Evolutionary conservation across 768 basidiomycete genomes (phyloP).

Genomic region (Dentipellis sp.): DNA sequence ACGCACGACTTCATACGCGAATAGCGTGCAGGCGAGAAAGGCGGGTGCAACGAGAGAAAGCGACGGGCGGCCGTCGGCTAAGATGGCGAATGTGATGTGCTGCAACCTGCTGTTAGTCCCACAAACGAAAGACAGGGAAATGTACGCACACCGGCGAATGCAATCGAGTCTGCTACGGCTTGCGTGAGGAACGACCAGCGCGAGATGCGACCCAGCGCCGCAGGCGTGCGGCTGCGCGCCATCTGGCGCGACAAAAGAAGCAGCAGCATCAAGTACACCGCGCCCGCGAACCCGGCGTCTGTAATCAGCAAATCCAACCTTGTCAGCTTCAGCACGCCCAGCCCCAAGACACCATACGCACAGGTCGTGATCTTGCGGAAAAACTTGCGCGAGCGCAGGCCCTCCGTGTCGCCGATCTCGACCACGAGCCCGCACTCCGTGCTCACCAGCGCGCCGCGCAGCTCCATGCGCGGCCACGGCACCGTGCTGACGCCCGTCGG

Average conservation of each 20-base stretch:
- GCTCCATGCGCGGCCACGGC: constrained; percentile 40
- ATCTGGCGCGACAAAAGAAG: constrained; percentile 67
- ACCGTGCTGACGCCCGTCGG: constrained; percentile 66
- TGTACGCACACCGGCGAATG: constrained; percentile 58
- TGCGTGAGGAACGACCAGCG: constrained; percentile 79
- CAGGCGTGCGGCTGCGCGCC: constrained; percentile 66
- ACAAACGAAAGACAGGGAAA: not conserved
- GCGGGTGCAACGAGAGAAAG: constrained; percentile 78
- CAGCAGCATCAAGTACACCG: constrained; percentile 61
- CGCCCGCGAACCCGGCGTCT: constrained; percentile 68
- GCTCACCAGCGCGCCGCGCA: constrained; percentile 66
- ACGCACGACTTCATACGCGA: constrained; percentile 76
- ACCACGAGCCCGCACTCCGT: constrained; percentile 73
- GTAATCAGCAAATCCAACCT: not conserved
- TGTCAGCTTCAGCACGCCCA: not conserved
- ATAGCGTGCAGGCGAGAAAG: constrained; percentile 70
- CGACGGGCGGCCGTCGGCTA: constrained; percentile 76
- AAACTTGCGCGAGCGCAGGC: constrained; percentile 36
- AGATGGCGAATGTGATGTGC: constrained; percentile 82
- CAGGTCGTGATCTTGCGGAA: constrained; percentile 38
- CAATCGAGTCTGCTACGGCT: constrained; percentile 70
- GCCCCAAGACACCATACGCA: constrained; percentile 12
- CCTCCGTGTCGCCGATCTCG: constrained; percentile 55
- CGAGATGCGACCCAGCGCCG: constrained; percentile 70
- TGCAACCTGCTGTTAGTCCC: constrained; percentile 8